Evolutionary conservation across 192 early-diverging fungal genomes (phyloP), one percentile per base, ranked within the genome.

Genomic region (Globomyces pollinis-pini): DNA sequence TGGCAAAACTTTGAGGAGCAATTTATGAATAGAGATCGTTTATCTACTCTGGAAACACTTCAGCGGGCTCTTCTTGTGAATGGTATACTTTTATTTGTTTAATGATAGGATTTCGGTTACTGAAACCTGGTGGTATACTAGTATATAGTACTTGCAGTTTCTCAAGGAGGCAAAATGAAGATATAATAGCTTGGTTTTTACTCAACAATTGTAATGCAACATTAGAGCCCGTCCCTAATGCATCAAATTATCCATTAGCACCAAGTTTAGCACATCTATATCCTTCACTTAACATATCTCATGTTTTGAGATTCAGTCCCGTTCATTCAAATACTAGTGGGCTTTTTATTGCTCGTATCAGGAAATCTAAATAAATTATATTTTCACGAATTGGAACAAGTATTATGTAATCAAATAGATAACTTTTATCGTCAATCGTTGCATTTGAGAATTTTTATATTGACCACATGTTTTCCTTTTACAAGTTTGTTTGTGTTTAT

Each of bases 1-100:
- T 94, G 89, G 90, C 83, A 90, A 32, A 71, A 66, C 30, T 90
- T 96, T 53, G 88, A 87, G 52, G 71, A 75, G 15, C 80, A 86
- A 44, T 87, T 91, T 54, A 71, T 87, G 60, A 75, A 84, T 44
- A 67, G 71, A 4, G 71, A 70, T n/a, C 71, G 87, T 12, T 41
- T 87, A n/a, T 63, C 68, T 1, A 75, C 67, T 2, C 72, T 93
- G 24, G 60, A 82, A 9, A 62, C 71, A 31, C 64, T 92, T 23
- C 90, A 92, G 64, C 70, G 80, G 5, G 50, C 66, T 32, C 72
- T 97, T 1, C 67, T 95, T 29, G 66, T 73, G 29, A 91, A 89
- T 58, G 93, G 41, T 42, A 12, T 12, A 16, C 3, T 5, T 42
- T 42, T 42, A 3, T 16, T 42, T 16, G 18, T 42, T 5, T n/a